Evolutionary conservation across 306 rosid species (phyloP).

Genomic region (Argentina anserina): DNA sequence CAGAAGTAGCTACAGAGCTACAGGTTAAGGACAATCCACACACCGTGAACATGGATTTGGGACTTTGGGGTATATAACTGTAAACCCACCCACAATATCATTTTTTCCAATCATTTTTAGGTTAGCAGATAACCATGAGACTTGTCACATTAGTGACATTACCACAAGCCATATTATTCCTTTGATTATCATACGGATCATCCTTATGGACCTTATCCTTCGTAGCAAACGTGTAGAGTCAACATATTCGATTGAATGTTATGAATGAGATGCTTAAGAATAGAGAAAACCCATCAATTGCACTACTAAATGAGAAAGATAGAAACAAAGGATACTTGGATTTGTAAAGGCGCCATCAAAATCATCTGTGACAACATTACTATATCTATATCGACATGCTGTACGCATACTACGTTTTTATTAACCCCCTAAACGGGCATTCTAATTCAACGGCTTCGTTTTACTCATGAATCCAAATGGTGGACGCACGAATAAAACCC

Average conservation of each 20-base stretch:
- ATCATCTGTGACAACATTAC: slow-evolving; percentile 17
- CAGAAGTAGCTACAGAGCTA: too few species aligned
- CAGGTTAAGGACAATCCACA: too few species aligned
- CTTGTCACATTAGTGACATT: not conserved
- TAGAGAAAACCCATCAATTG: not conserved
- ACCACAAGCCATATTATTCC: too few species aligned
- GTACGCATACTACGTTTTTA: slow-evolving; percentile 21
- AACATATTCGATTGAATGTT: too few species aligned
- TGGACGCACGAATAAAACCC: slow-evolving; percentile 20
- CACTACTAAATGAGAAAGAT: not conserved
- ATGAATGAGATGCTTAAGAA: too few species aligned
- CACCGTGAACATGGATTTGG: too few species aligned
- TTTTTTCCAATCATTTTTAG: not conserved
- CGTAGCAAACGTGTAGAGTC: not conserved
- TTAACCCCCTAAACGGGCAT: slow-evolving; percentile 14
- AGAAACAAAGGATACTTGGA: slow-evolving; percentile 2
- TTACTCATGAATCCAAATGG: slow-evolving; percentile 3
- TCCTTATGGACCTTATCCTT: too few species aligned
- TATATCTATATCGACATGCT: slow-evolving; percentile 27
- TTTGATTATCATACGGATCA: too few species aligned
- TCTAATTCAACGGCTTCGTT: not conserved
- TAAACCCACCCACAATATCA: too few species aligned
- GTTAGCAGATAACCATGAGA: not conserved
- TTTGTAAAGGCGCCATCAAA: slow-evolving; percentile 10
- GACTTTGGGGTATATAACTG: too few species aligned